phyloP scores from a whole-genome alignment of 2,329 filamentous ascomycete species.

The Talaromyces sp. region DNA sequence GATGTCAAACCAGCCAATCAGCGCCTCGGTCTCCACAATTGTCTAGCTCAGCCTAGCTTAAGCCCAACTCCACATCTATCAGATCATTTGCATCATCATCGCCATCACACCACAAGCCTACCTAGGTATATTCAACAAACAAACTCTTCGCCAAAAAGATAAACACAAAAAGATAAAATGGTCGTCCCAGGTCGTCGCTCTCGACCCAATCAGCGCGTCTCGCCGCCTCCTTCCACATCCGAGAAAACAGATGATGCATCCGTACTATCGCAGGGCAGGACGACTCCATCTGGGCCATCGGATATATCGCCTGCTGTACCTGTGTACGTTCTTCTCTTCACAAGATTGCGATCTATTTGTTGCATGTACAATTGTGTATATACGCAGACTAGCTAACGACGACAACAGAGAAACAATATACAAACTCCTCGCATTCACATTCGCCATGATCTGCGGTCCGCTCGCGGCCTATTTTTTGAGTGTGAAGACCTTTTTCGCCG shows the following conservation, averaged over 20 bases:
- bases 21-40: neutral
- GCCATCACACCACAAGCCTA: neutral
- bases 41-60: neutral
- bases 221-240: neutral
- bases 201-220: constrained; percentile 14
- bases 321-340: constrained; percentile 16
- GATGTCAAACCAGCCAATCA: neutral
- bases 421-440: constrained; percentile 85
- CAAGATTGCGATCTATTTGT: no score
- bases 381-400: neutral
- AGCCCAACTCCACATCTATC: constrained; percentile 5
- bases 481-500: constrained; percentile 72
- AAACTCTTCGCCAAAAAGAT: neutral
- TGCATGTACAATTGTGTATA: no score
- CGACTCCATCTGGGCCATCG: neutral
- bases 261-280: neutral
- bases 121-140: neutral
- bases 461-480: constrained; percentile 87
- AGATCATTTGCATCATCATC: constrained; percentile 5
- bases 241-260: constrained; percentile 1
- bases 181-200: constrained; percentile 18
- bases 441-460: constrained; percentile 85
- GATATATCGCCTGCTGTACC: constrained; percentile 20
- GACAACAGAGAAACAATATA: constrained; percentile 67
- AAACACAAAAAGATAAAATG: constrained; percentile 15